These are phyloP conservation scores for Pichia sp. DNA, from an alignment of 1,139 yeast genomes.

Conservation along the genomic window DNA sequence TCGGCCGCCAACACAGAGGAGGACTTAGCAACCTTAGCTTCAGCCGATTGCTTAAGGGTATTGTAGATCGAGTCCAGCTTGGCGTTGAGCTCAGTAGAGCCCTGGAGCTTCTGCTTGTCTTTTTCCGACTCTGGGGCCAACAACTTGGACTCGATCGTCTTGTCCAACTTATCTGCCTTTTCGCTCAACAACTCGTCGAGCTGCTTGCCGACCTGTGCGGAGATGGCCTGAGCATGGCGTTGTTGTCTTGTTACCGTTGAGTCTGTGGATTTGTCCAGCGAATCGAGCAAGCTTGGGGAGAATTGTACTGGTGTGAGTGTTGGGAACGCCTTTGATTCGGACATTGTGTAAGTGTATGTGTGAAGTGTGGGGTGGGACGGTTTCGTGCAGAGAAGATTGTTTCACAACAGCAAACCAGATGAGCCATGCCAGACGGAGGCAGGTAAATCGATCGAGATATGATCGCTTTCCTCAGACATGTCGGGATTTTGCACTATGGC, in stretches of 20 bases:
- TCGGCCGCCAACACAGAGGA: conserved; percentile 44
- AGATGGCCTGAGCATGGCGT: conserved; percentile 70
- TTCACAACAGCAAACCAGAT: no score
- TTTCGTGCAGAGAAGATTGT: no score
- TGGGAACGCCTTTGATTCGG: conserved; percentile 56
- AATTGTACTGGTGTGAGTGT: conserved; percentile 64
- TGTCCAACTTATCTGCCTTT: conserved; percentile 46
- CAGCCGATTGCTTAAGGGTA: conserved; percentile 27
- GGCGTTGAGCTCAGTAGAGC: conserved; percentile 36
- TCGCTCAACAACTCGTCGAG: conserved; percentile 60
- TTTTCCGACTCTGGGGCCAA: background rate
- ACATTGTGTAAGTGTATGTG: conserved; percentile 1
- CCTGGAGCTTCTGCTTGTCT: conserved; percentile 27
- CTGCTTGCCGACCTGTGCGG: conserved; percentile 68
- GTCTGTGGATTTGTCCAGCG: conserved; percentile 64
- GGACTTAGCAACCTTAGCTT: conserved; percentile 27
- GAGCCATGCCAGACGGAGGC: no score
- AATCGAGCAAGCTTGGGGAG: conserved; percentile 62
- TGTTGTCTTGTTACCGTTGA: conserved; percentile 81
- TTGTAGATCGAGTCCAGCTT: conserved; percentile 38
- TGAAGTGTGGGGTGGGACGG: no score
- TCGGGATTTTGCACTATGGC: background rate
- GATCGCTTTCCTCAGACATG: background rate
- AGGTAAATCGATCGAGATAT: background rate
- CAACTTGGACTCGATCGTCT: conserved; percentile 39